Base-by-base conservation (phyloP, 345 rosid genomes). In the Theobroma cacao region DNA sequence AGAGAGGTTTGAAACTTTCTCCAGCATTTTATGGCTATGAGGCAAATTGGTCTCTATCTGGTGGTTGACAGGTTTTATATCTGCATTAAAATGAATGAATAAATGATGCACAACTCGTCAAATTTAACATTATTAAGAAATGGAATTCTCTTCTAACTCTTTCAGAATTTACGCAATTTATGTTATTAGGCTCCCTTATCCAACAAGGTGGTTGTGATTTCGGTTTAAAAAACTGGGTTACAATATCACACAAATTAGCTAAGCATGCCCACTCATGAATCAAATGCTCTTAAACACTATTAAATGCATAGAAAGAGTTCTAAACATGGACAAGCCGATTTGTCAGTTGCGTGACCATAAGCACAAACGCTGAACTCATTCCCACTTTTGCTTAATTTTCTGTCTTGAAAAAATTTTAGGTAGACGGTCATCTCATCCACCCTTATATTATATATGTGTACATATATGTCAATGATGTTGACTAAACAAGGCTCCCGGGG, bases 1-100 rank as follows among this genome's bases (percentile, higher is more conserved):
- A 61, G 26, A 34, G 61, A 64, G 80, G 72, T 28, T 61, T 50
- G 60, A 31, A 61, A 79, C 50, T 72, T 41, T 41, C 43, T 61
- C 62, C 53, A 14, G 41, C 5, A 45, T 69, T 34, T 13, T 47
- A 30, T 1, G 47, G 48, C 15, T 18, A 30, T 76, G 30, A 62
- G 52, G 11, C n/a, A 33, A 41, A 7, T 1, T 55, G 30, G 75
- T 52, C 61, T 33, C 75, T 4, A 10, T 31, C 61, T 14, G 43
- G 30, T 61, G 61, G 61, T 71, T 71, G 61, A 71, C 45, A 50
- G 43, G 11, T 71, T 50, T n/a, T 31, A 26, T 33, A 20, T 70
- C 28, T 50, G 75, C 75, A 31, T 71, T 71, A 20, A 50, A 56
- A 56, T 56, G 31, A 41, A 41, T 7, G 9, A 22, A 24, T 0